phyloP scores from a whole-genome alignment of 768 basidiomycete genomes.

The Rhizopogon roseolus region DNA sequence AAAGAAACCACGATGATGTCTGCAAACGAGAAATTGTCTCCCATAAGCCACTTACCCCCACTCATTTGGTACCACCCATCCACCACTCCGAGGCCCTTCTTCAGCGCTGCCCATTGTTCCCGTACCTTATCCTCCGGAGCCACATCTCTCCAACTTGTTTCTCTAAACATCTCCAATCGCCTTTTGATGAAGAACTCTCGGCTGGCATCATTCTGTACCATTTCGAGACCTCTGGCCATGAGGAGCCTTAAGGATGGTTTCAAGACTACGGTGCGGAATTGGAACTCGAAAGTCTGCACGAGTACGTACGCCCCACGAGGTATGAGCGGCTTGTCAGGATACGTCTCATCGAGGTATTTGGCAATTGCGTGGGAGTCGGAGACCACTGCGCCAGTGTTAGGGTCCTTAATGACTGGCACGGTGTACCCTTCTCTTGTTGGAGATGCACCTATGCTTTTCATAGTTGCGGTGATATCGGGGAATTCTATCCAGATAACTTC shows the following conservation, averaged over 20 bases:
- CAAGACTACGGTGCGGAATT: background rate
- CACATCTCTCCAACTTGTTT: background rate
- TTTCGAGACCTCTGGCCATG: background rate
- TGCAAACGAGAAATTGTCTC: constrained; percentile 1
- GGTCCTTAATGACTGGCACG: constrained; percentile 42
- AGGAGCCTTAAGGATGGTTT: background rate
- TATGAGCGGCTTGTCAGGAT: constrained; percentile 24
- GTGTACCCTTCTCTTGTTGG: constrained; percentile 27
- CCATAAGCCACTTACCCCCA: constrained; percentile 2
- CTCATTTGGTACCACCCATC: constrained; percentile 1
- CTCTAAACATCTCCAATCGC: background rate
- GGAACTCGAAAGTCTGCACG: background rate
- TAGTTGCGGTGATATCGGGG: constrained; percentile 34
- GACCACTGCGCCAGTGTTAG: constrained; percentile 27
- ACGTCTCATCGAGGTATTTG: constrained; percentile 41
- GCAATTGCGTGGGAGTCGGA: constrained; percentile 42
- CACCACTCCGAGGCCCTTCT: background rate
- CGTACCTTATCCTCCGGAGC: background rate
- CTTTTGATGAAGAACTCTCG: background rate
- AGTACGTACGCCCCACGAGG: background rate
- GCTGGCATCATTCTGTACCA: background rate
- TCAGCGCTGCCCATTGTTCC: background rate
- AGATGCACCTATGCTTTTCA: background rate
- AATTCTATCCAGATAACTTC: constrained; percentile 48
- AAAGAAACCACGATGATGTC: background rate